Evolutionary conservation across 2,329 filamentous ascomycete genomes (phyloP).

Genomic region (Byssochlamys sp.): DNA sequence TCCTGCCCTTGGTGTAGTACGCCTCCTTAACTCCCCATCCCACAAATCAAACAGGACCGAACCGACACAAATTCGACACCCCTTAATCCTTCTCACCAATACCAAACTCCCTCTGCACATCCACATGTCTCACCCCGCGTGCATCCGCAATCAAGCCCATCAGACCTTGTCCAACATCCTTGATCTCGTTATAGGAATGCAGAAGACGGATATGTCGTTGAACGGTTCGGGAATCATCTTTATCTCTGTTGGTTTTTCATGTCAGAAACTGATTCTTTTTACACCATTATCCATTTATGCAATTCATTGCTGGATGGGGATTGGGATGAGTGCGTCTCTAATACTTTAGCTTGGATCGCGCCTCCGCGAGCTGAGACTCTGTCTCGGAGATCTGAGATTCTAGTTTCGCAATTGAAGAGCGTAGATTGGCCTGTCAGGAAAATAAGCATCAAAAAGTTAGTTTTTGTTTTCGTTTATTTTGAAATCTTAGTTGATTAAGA

Average conservation of each 20-base stretch:
- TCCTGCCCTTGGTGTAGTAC: not conserved
- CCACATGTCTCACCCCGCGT: conserved; percentile 45
- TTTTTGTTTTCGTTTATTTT: not conserved
- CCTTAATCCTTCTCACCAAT: conserved; percentile 28
- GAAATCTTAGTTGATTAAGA: conserved; percentile 7
- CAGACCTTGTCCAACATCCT: conserved; percentile 57
- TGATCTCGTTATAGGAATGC: conserved; percentile 62
- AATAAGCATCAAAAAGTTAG: too few relatives aligned
- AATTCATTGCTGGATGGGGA: not conserved
- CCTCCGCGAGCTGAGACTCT: conserved; percentile 24
- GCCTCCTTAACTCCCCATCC: not conserved
- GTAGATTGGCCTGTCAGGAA: conserved; percentile 13
- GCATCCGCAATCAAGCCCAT: conserved; percentile 59
- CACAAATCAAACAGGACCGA: not conserved
- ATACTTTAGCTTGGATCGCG: conserved; percentile 28
- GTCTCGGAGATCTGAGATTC: conserved; percentile 38
- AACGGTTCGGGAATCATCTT: conserved; percentile 45
- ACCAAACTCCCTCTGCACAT: conserved; percentile 33
- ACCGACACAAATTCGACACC: not conserved
- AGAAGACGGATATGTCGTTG: conserved; percentile 55
- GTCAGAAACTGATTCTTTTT: not conserved
- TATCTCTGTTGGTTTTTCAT: conserved; percentile 15
- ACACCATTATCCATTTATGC: not conserved
- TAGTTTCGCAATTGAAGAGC: conserved; percentile 26
- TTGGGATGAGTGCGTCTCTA: too few relatives aligned